Base-by-base conservation (phyloP, 345 rosid species). In the Rhizophora mangle region DNA sequence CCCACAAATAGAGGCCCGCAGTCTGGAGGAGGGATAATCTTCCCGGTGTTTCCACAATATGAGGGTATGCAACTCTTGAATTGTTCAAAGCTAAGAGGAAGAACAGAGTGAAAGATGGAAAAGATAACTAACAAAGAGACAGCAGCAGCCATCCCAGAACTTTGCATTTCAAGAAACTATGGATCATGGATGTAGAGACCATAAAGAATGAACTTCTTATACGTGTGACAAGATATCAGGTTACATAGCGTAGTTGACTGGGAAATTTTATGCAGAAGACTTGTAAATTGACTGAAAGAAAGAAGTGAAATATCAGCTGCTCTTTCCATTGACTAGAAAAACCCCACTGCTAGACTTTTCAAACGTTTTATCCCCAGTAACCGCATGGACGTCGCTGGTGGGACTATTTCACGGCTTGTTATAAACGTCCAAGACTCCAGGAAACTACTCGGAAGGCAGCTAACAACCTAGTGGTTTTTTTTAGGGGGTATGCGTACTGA, bases 1-100 rank as follows among this genome's bases (percentile, higher is more conserved):
- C 72, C 65, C 46, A 80, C 37, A 29, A 0, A 26, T 46, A 66
- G 62, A 49, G 80, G 73, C 30, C 80, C 80, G 62, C 88, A 83
- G 0, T 0, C 0, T 5, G 22, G 53, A 4, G 75, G 77, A 3
- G 74, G 74, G 73, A 3, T 0, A 1, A 21, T 74, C 54, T 47
- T 70, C 49, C 15, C 53, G 1, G 72, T 37, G 13, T 13, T 39
- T 30, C 81, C 86, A 26, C 91, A 82, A 4, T 39, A n/a, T 24
- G 68, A 72, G 30, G 15, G 0, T 0, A 6, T 6, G 62, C 88
- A 84, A 0, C 5, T 1, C 0, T 13, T 7, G 2, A 5, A 9
- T 11, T 22, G 43, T 53, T 71, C 54, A 24, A 24, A 24, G 5
- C 8, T 34, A 54, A 8, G 36, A 36, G 56, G 58, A 21, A 62